Conservation (phyloP, 2,329 filamentous ascomycete genomes). For the Colletotrichum aenigma region DNA sequence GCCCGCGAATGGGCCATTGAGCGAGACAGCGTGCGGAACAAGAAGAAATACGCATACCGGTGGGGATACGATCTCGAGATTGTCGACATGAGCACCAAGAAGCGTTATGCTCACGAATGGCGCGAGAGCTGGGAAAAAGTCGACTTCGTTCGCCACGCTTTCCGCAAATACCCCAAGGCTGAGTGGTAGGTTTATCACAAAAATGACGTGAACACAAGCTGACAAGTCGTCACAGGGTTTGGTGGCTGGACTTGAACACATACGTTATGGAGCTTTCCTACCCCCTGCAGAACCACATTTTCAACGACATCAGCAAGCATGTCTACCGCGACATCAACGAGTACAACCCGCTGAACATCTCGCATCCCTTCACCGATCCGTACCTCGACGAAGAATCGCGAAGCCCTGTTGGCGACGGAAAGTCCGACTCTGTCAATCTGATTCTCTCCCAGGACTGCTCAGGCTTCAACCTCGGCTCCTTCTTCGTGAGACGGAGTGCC, state of each 20-base stretch:
- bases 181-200: constrained; percentile 78
- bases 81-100: constrained; percentile 98
- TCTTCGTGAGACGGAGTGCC: constrained; percentile 83
- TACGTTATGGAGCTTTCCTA: constrained; percentile 96
- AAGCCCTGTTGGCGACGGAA: constrained; percentile 78
- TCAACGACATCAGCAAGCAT: constrained; percentile 75
- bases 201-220: background rate
- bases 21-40: constrained; percentile 93
- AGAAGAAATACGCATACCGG: constrained; percentile 81
- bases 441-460: constrained; percentile 92
- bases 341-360: constrained; percentile 94
- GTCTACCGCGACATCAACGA: constrained; percentile 95
- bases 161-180: constrained; percentile 92
- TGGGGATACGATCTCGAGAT: constrained; percentile 98
- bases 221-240: constrained; percentile 70
- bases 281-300: constrained; percentile 89
- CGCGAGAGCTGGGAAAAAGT: constrained; percentile 99
- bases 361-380: constrained; percentile 75
- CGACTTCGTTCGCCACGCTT: constrained; percentile 84
- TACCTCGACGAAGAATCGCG: constrained; percentile 79
- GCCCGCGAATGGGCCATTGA: constrained; percentile 98
- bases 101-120: constrained; percentile 98
- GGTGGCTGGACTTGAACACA: constrained; percentile 98
- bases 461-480: constrained; percentile 96
- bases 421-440: constrained; percentile 80